Percentiles rank a stretch among this genome's conserved stretches.
Conservation (phyloP, 768 basidiomycete genomes). For the Holtermannia corniformis region DNA sequence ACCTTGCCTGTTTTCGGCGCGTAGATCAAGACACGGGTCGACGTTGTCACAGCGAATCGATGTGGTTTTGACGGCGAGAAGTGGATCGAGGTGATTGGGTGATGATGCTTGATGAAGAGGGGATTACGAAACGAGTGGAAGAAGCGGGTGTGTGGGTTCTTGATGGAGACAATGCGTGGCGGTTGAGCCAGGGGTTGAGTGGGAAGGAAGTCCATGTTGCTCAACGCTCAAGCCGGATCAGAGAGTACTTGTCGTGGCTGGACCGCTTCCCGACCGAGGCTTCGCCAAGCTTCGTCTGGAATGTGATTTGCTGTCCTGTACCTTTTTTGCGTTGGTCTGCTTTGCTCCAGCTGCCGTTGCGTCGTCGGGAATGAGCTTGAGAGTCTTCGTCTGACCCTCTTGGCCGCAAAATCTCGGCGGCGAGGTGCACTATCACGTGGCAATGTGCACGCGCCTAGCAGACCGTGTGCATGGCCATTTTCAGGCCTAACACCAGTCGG, state of each 20-base stretch:
- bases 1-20: conserved; percentile 93
- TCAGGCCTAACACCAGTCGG: too few species aligned
- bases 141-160: conserved; percentile 36
- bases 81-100: conserved; percentile 87
- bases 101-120: conserved; percentile 91
- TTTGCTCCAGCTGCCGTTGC: too few species aligned
- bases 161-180: conserved; percentile 23
- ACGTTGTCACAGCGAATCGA: conserved; percentile 89
- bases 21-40: conserved; percentile 87
- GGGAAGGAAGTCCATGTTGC: conserved; percentile 38
- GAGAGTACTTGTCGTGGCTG: too few species aligned
- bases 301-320: too few species aligned
- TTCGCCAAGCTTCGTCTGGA: too few species aligned
- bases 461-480: too few species aligned
- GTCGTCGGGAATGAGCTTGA: too few species aligned
- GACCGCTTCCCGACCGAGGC: too few species aligned
- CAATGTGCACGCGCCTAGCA: too few species aligned
- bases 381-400: conserved; percentile 22
- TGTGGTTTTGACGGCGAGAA: conserved; percentile 82
- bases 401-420: conserved; percentile 12
- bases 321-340: too few species aligned
- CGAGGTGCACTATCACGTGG: too few species aligned
- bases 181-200: conserved; percentile 29
- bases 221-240: too few species aligned
- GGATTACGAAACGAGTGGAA: conserved; percentile 41